These are phyloP conservation scores for Neurospora sp. DNA, from an alignment of 495 filamentous ascomycete species.

Conservation along the genomic window DNA sequence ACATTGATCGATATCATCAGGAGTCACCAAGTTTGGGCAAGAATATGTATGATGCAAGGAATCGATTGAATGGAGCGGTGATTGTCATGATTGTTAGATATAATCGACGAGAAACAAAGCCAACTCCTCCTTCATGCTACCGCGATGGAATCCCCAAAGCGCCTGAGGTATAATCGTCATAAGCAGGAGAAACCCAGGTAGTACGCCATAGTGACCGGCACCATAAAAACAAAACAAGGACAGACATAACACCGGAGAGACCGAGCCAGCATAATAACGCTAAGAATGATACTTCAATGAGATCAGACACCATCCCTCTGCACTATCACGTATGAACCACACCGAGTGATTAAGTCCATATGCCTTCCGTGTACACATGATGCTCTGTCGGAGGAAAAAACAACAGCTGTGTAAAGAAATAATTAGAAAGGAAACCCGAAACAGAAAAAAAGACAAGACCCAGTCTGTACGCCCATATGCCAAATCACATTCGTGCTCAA, in stretches of 20 bases:
- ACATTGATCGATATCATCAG: neutral
- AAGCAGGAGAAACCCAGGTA: neutral
- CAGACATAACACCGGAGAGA: neutral
- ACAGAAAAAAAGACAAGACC: constrained; percentile 5
- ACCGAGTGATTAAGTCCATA: neutral
- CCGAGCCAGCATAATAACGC: neutral
- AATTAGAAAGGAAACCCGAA: neutral
- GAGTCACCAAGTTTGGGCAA: neutral
- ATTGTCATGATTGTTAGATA: neutral
- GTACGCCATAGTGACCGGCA: neutral
- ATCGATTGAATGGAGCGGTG: neutral
- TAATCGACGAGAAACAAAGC: neutral
- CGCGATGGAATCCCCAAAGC: neutral
- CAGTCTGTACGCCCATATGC: neutral
- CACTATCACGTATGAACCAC: neutral
- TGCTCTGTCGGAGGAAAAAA: neutral
- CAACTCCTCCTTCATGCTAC: neutral
- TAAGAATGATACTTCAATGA: neutral
- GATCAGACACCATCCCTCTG: neutral
- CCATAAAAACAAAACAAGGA: neutral
- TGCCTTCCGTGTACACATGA: neutral
- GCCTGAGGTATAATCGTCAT: neutral
- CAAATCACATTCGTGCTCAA: constrained; percentile 1
- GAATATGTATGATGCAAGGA: neutral
- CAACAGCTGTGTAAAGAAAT: neutral